Percentiles rank a stretch among this genome's conserved stretches.
Evolutionary conservation across 139 green algal genomes (phyloP).

Genomic region (Coelastrella sp.): DNA sequence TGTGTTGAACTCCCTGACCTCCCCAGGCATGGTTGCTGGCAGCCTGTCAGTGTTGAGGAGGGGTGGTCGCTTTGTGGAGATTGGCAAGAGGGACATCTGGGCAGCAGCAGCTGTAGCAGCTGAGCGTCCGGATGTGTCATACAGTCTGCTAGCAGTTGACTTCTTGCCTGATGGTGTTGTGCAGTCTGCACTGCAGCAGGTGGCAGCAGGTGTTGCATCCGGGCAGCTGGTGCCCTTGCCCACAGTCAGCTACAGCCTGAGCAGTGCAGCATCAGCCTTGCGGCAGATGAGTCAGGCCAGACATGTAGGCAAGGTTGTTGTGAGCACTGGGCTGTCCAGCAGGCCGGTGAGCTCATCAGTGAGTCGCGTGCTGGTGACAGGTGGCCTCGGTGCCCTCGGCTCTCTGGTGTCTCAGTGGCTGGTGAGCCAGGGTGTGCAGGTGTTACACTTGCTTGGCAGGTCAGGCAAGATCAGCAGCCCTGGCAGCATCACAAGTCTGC

Average conservation of each 20-base stretch:
- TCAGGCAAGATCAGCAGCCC: constrained; percentile 43
- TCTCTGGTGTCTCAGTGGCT: constrained; percentile 75
- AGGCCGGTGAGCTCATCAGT: neutral
- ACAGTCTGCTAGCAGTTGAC: constrained; percentile 87
- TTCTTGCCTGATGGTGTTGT: constrained; percentile 82
- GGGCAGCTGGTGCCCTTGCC: constrained; percentile 59
- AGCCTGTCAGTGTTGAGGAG: constrained; percentile 66
- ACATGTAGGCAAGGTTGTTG: constrained; percentile 91
- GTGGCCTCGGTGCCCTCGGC: constrained; percentile 78
- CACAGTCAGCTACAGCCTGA: constrained; percentile 51
- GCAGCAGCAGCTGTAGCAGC: constrained; percentile 61
- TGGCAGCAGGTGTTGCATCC: constrained; percentile 51
- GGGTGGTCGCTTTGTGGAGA: constrained; percentile 83
- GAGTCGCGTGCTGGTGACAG: constrained; percentile 70
- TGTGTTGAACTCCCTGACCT: constrained; percentile 89
- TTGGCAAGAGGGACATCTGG: constrained; percentile 92
- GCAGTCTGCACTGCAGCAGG: constrained; percentile 52
- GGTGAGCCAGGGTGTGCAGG: constrained; percentile 19
- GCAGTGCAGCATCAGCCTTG: constrained; percentile 63
- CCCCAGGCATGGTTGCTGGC: constrained; percentile 82
- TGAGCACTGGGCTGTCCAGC: constrained; percentile 28
- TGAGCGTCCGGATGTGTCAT: constrained; percentile 84
- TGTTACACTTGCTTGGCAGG: constrained; percentile 68
- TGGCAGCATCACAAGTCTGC: constrained; percentile 37
- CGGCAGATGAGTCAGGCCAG: constrained; percentile 84